Evolutionary conservation across 805 yeast genomes (phyloP), one percentile per base, ranked within the genome.

Genomic region (Yamadazyma nakazawae): DNA sequence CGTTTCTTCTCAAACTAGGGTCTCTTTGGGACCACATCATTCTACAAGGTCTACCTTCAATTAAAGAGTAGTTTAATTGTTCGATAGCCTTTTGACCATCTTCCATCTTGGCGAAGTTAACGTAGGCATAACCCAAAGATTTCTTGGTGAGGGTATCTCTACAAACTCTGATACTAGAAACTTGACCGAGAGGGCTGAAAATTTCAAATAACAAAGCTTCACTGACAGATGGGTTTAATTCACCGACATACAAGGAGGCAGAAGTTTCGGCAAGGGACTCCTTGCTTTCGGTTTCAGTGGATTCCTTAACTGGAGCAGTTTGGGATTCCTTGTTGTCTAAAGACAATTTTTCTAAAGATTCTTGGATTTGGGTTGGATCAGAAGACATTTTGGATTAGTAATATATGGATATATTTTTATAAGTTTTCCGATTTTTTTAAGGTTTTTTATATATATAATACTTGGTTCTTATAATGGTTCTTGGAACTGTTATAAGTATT

Each of bases 11-110:
- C 63, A 84, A 71, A 53, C 96, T 80, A 56, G 99, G 98, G 70
- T 94, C 98, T 76, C 98, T 89, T 79, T 94, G 98, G 58, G 97
- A 90, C 97, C 98, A 90, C 98, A 94, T 94, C 78, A 94, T 92
- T 75, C 99, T 89, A 77, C 97, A 90, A 63, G 97, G 90, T 65
- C 85, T 88, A 65, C 97, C 97, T 72, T 91, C 91, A 75, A 94
- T 84, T 63, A 82, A 82, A 50, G 90, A 74, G 79, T 94, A 94
- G 88, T 92, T 94, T 74, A 94, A 82, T 74, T 89, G 94, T 67
- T 90, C 96, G 68, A 94, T 78, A 53, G 99, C 99, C 65, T 80
- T 84, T 75, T 85, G 90, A 66, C 96, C 98, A 65, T 94, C 97
- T 54, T 79, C 87, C 58, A 79, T 74, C 70, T 84, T 82, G 76